These are phyloP conservation scores for Xylaria sp. DNA, from an alignment of 2,329 filamentous ascomycete species.

Conservation along the genomic window DNA sequence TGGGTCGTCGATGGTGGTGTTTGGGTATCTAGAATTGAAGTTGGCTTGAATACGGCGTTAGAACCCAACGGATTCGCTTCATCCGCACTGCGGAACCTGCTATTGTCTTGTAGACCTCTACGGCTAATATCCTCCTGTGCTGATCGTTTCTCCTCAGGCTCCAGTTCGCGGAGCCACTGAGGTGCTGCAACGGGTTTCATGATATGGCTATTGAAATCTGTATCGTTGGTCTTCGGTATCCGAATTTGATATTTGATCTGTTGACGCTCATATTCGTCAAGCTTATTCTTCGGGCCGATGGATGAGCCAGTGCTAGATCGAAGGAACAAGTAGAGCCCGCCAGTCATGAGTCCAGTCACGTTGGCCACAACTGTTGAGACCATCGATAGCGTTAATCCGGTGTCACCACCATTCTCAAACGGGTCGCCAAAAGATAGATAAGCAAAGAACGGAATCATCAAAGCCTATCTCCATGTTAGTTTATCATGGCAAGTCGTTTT, in stretches of 20 bases:
- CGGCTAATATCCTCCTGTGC: constrained; percentile 49
- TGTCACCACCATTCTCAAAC: constrained; percentile 53
- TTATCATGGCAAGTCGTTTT: neutral
- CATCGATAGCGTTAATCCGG: constrained; percentile 66
- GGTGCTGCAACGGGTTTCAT: constrained; percentile 51
- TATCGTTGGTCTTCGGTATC: constrained; percentile 36
- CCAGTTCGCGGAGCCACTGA: constrained; percentile 48
- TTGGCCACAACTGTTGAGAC: constrained; percentile 74
- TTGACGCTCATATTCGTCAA: constrained; percentile 59
- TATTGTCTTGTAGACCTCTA: constrained; percentile 40
- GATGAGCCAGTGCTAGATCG: constrained; percentile 70
- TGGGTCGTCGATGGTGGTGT: constrained; percentile 46
- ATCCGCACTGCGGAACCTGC: constrained; percentile 36
- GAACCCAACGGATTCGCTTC: constrained; percentile 52
- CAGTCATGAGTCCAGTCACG: constrained; percentile 72
- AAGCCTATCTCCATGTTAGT: constrained; percentile 58
- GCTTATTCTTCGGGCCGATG: constrained; percentile 61
- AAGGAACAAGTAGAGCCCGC: constrained; percentile 74
- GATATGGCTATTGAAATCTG: constrained; percentile 52
- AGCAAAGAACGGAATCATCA: constrained; percentile 73
- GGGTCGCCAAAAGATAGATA: constrained; percentile 61
- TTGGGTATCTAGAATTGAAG: constrained; percentile 47
- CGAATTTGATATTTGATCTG: constrained; percentile 54
- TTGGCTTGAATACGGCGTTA: constrained; percentile 48
- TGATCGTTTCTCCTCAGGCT: constrained; percentile 53